Base-by-base conservation (phyloP, 2,329 filamentous ascomycete genomes). In the Fusarium mundagurra region DNA sequence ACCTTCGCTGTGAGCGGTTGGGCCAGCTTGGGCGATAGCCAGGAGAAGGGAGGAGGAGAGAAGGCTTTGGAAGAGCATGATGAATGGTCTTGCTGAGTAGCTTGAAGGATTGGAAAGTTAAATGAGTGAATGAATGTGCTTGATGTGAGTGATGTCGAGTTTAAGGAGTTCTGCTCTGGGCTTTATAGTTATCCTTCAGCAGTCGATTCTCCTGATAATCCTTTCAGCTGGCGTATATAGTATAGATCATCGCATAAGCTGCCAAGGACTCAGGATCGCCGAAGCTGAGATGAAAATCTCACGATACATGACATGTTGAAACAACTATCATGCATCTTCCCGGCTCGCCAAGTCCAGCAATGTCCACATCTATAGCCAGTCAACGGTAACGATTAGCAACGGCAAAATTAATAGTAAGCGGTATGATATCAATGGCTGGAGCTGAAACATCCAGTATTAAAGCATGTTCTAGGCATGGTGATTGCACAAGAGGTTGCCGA, bases 361-460 rank as follows among this genome's bases (percentile, higher is more conserved):
- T 64, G 7, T 36, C 60, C 63, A 64, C 17, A 18, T 22, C 2
- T 11, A 6, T 20, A 53, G 16, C 45, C 43, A 43, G n/a, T 43
- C 4, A 27, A 7, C 6, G 5, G 11, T 10, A 0, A 7, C 4
- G 24, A 5, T 13, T 11, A 29, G 0, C 3, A 3, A 16, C 18
- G 20, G 27, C 17, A 22, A 33, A 31, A 39, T 33, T 60, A 22
- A 3, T 1, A n/a, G 27, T 47, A 47, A 60, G 31, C 22, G 10
- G 18, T 13, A 33, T 36, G 8, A 34, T 24, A 5, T 24, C 8
- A 11, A 14, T 14, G 48, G 31, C 22, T 20, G 12, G 4, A n/a
- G 24, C 27, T 58, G 17, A 24, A 33, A 33, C 12, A n/a, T 6
- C 6, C 12, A 5, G 12, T 11, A 16, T 11, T 11, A 12, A 27